phyloP scores from a whole-genome alignment of 495 filamentous ascomycete genomes.

The Elaphomyces granulatus region DNA sequence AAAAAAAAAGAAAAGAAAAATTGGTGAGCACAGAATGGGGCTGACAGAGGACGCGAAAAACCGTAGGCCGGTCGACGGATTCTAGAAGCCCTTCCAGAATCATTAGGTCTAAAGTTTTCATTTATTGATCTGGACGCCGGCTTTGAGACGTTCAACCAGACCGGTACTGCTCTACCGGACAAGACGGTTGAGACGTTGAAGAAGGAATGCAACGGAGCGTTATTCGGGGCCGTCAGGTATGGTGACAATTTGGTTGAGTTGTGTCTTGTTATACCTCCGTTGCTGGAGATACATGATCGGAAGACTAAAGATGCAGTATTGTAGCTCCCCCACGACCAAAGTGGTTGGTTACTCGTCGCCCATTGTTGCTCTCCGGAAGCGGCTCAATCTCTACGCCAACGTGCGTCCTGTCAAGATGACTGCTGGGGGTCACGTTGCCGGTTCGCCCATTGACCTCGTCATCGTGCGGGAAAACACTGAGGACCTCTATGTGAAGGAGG shows the following conservation, averaged over 20 bases:
- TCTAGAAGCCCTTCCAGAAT: slow-evolving; percentile 75
- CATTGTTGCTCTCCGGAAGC: slow-evolving; percentile 93
- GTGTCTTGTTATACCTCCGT: slow-evolving; percentile 1
- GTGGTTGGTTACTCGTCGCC: slow-evolving; percentile 93
- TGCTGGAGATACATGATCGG: neutral
- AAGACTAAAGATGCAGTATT: neutral
- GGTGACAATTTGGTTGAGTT: too few species aligned
- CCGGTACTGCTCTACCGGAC: slow-evolving; percentile 75
- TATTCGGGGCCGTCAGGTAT: slow-evolving; percentile 86
- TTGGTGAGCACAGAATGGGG: neutral
- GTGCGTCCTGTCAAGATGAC: slow-evolving; percentile 91
- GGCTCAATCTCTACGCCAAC: slow-evolving; percentile 90
- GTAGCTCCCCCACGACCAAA: slow-evolving; percentile 65
- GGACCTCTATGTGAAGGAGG: slow-evolving; percentile 97
- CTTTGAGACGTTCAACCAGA: slow-evolving; percentile 81
- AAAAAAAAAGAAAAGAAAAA: slow-evolving; percentile 6
- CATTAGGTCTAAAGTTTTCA: slow-evolving; percentile 77
- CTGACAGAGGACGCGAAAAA: neutral
- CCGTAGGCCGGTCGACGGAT: slow-evolving; percentile 64
- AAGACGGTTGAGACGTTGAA: slow-evolving; percentile 74
- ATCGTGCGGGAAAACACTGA: slow-evolving; percentile 99
- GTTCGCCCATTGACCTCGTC: slow-evolving; percentile 75
- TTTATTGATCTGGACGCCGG: slow-evolving; percentile 88
- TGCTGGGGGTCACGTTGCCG: slow-evolving; percentile 30
- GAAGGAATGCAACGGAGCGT: slow-evolving; percentile 84